Conservation (phyloP, 140 eudicot species). For the Erigeron philadelphicus region DNA sequence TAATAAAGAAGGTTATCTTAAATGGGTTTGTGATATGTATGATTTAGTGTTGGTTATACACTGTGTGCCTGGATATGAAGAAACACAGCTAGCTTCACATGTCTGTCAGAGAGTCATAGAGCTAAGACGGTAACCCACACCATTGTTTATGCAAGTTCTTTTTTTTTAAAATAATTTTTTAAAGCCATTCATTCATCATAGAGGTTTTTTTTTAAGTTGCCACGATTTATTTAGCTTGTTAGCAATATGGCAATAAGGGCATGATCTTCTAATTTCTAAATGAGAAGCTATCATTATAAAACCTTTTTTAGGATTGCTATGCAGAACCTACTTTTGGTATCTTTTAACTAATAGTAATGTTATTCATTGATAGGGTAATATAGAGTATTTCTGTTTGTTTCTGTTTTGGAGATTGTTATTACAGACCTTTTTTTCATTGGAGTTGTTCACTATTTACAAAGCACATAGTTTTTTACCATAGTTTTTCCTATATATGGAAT, state of each 20-base stretch:
- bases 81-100: not conserved
- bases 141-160: not conserved
- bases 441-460: constrained; percentile 1
- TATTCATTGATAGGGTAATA: not conserved
- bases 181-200: not conserved
- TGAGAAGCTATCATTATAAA: not conserved
- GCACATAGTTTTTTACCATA: not conserved
- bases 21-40: too few relatives aligned
- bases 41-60: too few relatives aligned
- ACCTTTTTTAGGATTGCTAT: constrained; percentile 9
- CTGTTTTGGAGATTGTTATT: constrained; percentile 7
- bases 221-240: too few relatives aligned
- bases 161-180: too few relatives aligned
- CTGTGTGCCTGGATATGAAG: not conserved
- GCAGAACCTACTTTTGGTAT: constrained; percentile 6
- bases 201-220: not conserved
- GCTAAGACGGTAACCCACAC: not conserved
- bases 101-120: not conserved
- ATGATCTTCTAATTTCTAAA: constrained; percentile 12
- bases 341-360: not conserved
- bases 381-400: not conserved
- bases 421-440: not conserved
- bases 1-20: too few relatives aligned
- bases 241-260: not conserved
- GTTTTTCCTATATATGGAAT: constrained; percentile 5